Conservation (phyloP, 2,329 filamentous ascomycete genomes). For the Botrytis fragariae region DNA sequence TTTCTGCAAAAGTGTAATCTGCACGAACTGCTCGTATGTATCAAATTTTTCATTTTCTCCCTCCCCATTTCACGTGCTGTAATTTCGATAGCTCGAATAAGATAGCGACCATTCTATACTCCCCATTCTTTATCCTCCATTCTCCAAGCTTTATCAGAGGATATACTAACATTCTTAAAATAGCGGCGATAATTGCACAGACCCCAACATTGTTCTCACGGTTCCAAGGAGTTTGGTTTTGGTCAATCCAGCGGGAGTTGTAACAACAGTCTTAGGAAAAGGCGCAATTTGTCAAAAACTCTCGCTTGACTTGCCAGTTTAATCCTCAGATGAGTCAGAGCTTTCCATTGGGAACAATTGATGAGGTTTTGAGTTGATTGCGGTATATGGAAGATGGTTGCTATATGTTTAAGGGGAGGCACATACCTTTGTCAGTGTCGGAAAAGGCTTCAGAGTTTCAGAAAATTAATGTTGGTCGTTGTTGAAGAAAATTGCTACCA, state of each 20-base stretch:
- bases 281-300: not conserved
- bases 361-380: too few species aligned
- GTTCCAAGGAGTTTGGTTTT: not conserved
- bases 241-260: not conserved
- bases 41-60: not conserved
- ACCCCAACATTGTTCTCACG: not conserved
- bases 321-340: not conserved
- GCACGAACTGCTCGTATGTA: not conserved
- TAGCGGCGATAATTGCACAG: not conserved
- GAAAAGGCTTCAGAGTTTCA: not conserved
- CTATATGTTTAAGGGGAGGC: not conserved
- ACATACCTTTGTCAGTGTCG: too few species aligned
- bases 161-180: not conserved
- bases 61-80: not conserved
- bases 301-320: rapidly evolving
- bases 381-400: not conserved
- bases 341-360: not conserved
- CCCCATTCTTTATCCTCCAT: too few species aligned
- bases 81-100: not conserved
- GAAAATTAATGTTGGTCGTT: not conserved
- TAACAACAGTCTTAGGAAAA: not conserved
- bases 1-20: conserved; percentile 7
- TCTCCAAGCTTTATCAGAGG: not conserved
- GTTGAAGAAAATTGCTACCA: too few species aligned
- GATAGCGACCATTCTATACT: not conserved